A percentile compares a stretch with the other conserved stretches of the same genome.
phyloP scores from a whole-genome alignment of 257 asterid species.

The Ilex aquifolium region DNA sequence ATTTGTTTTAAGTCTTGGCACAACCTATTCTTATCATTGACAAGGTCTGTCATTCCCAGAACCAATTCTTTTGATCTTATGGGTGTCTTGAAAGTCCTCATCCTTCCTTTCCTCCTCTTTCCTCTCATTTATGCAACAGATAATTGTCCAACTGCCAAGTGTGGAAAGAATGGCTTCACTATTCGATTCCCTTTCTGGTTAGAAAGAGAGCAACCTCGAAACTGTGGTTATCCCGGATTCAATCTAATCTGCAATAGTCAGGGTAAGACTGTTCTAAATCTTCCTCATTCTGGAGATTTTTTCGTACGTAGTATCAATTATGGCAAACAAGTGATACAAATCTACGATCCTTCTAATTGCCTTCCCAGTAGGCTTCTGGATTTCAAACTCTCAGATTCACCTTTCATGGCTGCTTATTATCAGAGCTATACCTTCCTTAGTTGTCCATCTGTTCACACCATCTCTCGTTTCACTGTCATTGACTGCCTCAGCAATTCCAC shows the following conservation, averaged over 20 bases:
- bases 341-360: conserved; percentile 52
- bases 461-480: conserved; percentile 20
- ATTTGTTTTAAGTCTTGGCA: too few species aligned
- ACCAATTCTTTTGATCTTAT: conserved; percentile 19
- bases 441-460: conserved; percentile 32
- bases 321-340: conserved; percentile 39
- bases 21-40: too few species aligned
- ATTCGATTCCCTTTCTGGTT: conserved; percentile 45
- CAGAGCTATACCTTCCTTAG: conserved; percentile 48
- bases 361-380: conserved; percentile 41
- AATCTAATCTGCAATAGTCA: conserved; percentile 23
- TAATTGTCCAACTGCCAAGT: conserved; percentile 23
- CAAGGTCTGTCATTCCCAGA: too few species aligned
- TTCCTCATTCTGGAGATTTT: conserved; percentile 52
- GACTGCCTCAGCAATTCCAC: conserved; percentile 68
- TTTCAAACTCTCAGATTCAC: conserved; percentile 47
- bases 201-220: conserved; percentile 17
- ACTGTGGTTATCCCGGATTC: conserved; percentile 59
- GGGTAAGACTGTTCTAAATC: conserved; percentile 21
- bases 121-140: conserved; percentile 24
- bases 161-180: conserved; percentile 11
- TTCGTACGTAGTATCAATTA: conserved; percentile 48
- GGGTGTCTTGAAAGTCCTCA: conserved; percentile 28
- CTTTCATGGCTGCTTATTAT: conserved; percentile 30
- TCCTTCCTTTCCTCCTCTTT: conserved; percentile 21